These are phyloP conservation scores for Oryza glumipatula DNA, from an alignment of 176 grass and related monocot genomes.

Conservation along the genomic window DNA sequence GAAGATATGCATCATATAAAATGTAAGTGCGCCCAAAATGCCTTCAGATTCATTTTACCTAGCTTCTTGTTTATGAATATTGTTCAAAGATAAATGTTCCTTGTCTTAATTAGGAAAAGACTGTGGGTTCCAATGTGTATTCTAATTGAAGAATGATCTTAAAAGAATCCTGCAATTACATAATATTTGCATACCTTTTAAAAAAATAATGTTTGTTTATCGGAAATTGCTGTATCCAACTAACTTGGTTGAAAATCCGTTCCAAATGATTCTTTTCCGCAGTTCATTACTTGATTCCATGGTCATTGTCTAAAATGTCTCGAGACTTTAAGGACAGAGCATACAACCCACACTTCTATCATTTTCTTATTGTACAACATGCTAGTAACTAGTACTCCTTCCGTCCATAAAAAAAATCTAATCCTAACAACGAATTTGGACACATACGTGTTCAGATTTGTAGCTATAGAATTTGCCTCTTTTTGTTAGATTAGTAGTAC, in stretches of 20 bases:
- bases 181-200: not conserved
- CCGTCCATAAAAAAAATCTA: too few species aligned
- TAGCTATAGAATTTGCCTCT: too few species aligned
- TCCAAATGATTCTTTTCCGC: slow-evolving; percentile 1
- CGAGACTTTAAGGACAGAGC: slow-evolving; percentile 15
- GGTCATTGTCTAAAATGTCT: slow-evolving; percentile 3
- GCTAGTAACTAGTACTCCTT: not conserved
- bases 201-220: not conserved
- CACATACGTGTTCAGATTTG: too few species aligned
- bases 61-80: slow-evolving; percentile 34
- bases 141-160: slow-evolving; percentile 35
- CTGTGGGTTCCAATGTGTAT: slow-evolving; percentile 11
- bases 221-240: not conserved
- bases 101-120: slow-evolving; percentile 45
- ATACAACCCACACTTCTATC: slow-evolving; percentile 23
- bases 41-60: slow-evolving; percentile 36
- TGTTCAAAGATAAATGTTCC: slow-evolving; percentile 41
- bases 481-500: too few species aligned
- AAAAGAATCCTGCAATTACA: slow-evolving; percentile 29
- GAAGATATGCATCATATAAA: slow-evolving; percentile 51
- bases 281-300: slow-evolving; percentile 9
- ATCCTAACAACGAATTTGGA: too few species aligned
- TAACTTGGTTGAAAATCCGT: slow-evolving; percentile 12
- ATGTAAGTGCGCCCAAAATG: slow-evolving; percentile 47
- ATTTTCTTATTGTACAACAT: slow-evolving; percentile 30